phyloP scores from a whole-genome alignment of 169 alveolate genomes.

The Perkinsus olseni region DNA sequence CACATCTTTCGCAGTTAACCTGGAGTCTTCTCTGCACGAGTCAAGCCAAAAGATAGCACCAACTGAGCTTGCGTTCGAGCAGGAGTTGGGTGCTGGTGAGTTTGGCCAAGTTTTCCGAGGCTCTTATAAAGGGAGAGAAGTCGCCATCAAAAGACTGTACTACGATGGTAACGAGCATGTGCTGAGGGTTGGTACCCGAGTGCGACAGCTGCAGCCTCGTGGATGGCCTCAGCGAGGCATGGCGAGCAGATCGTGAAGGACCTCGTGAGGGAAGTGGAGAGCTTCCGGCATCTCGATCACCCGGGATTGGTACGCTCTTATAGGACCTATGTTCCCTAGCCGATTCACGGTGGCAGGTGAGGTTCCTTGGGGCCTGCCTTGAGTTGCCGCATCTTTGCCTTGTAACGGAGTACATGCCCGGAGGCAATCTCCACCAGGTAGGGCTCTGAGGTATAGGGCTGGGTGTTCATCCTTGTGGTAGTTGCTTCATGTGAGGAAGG shows the following conservation, averaged over 20 bases:
- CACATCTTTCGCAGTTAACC: neutral
- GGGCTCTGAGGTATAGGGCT: neutral
- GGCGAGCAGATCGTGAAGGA: neutral
- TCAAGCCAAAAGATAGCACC: neutral
- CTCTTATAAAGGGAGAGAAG: neutral
- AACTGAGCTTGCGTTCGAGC: neutral
- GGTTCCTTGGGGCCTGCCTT: slow-evolving; percentile 10
- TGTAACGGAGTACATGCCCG: slow-evolving; percentile 11
- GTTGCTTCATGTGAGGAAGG: slow-evolving; percentile 4
- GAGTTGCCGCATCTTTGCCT: slow-evolving; percentile 3
- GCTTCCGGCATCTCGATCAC: slow-evolving; percentile 3
- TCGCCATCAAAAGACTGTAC: slow-evolving; percentile 3
- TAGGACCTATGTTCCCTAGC: neutral
- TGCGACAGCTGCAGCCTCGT: neutral
- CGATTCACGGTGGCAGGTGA: neutral
- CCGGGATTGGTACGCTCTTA: neutral
- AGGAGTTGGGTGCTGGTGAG: slow-evolving; percentile 5
- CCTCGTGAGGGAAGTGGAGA: neutral
- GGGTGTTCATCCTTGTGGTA: neutral
- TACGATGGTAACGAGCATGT: neutral
- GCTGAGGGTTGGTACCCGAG: neutral
- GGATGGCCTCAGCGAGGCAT: neutral
- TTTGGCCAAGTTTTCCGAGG: slow-evolving; percentile 13
- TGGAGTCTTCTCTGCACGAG: neutral
- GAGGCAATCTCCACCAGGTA: neutral